Base-by-base conservation (phyloP, 1,284 basidiomycete species). In the Malassezia sympodialis region DNA sequence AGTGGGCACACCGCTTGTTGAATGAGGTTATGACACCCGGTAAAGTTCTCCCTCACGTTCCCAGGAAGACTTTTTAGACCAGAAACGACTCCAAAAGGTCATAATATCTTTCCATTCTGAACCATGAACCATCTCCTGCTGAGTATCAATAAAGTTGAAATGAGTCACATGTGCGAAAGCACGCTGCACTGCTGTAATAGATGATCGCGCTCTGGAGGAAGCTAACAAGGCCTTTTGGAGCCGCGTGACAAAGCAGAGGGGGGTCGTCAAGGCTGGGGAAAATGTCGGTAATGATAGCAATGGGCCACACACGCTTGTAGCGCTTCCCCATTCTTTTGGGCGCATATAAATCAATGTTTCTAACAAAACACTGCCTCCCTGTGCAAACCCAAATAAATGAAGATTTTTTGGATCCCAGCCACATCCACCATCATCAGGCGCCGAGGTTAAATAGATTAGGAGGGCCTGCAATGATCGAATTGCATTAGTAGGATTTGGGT, bases 381-480 rank as follows among this genome's bases (percentile, higher is more conserved):
- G 90, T 0, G 82, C 88, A 66, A 89, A 94, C 4, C 90, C 90
- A 63, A 93, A 88, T 12, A 91, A 68, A 72, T 94, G 89, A 19
- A 94, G 84, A 17, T 80, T 78, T 5, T 80, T 62, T 0, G 79
- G 64, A 0, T 80, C 76, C 90, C 90, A 93, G 61, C 84, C 85
- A 28, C 66, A 68, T 4, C 58, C 60, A 10, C 41, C 32, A 2
- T 59, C 8, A 1, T 51, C 34, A 32, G 79, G 78, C 2, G 73
- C 61, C 5, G 77, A 78, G 12, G 47, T 50, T 45, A 93, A 80
- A 62, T 85, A 79, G 8, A 77, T 69, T 51, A 88, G 62, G 21
- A 85, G 76, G 10, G 73, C 76, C 2, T 75, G 69, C 21, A 91
- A 74, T 17, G 83, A 72, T 3, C 80, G 77, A 40, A 86, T 77